Conservation (phyloP, 257 asterid genomes). For the Perilla frutescens region DNA sequence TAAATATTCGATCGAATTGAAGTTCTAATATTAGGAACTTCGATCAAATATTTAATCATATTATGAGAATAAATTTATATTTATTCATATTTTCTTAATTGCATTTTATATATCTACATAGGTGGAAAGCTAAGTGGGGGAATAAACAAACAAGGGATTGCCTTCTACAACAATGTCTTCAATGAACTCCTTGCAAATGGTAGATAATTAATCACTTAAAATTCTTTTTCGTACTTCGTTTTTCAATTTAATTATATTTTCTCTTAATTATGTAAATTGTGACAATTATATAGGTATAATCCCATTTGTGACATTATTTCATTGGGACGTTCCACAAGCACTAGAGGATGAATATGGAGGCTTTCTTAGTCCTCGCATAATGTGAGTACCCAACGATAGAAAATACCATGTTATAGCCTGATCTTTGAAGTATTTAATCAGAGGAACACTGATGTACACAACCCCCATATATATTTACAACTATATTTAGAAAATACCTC, state of each 20-base stretch:
- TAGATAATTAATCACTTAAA: background rate
- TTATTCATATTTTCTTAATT: too few species aligned
- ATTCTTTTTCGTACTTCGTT: background rate
- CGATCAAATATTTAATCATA: too few species aligned
- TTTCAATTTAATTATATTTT: too few species aligned
- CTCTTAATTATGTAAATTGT: too few species aligned
- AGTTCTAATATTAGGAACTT: too few species aligned
- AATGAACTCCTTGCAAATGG: slow-evolving; percentile 63
- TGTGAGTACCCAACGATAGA: slow-evolving; percentile 47
- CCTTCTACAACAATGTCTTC: slow-evolving; percentile 63
- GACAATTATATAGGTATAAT: background rate
- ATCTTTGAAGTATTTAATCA: too few species aligned
- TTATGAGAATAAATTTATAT: too few species aligned
- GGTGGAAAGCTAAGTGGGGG: slow-evolving; percentile 68
- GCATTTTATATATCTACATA: background rate
- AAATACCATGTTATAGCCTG: background rate
- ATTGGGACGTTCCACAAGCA: slow-evolving; percentile 87
- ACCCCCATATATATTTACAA: too few species aligned
- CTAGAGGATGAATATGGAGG: slow-evolving; percentile 74
- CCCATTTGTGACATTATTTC: slow-evolving; percentile 70
- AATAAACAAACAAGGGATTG: slow-evolving; percentile 63
- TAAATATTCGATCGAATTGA: too few species aligned
- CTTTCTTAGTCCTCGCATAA: slow-evolving; percentile 54
- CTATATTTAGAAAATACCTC: too few species aligned
- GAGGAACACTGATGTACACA: too few species aligned